phyloP scores from a whole-genome alignment of 2,329 filamentous ascomycete species.

The Microsporum canis region DNA sequence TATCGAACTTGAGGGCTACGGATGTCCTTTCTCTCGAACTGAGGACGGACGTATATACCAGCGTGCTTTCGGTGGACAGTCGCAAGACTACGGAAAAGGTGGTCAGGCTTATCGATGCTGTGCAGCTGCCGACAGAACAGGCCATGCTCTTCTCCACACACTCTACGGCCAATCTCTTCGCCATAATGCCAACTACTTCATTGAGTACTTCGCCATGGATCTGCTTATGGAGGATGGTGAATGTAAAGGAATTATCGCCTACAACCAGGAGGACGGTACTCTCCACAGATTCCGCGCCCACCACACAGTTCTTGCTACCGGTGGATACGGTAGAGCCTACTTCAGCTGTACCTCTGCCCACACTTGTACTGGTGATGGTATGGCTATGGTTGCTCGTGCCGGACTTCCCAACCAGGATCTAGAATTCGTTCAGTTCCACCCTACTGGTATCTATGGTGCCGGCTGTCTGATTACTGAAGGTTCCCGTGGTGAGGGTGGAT shows the following conservation, averaged over 20 bases:
- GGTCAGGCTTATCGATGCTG: conserved; percentile 97
- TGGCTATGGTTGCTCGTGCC: conserved; percentile 97
- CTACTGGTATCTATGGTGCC: conserved; percentile 96
- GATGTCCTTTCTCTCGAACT: conserved; percentile 41
- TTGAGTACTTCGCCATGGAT: conserved; percentile 96
- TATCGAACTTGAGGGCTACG: conserved; percentile 46
- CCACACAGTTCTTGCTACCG: conserved; percentile 93
- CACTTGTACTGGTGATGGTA: conserved; percentile 97
- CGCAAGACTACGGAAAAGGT: conserved; percentile 87
- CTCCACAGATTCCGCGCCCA: conserved; percentile 93
- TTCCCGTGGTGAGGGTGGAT: conserved; percentile 94
- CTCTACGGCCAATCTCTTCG: conserved; percentile 94
- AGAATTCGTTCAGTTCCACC: conserved; percentile 99
- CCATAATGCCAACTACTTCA: conserved; percentile 99
- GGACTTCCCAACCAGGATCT: conserved; percentile 98
- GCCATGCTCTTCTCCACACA: conserved; percentile 94
- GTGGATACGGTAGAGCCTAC: conserved; percentile 95
- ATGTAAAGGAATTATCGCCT: conserved; percentile 91
- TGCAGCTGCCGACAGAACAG: conserved; percentile 90
- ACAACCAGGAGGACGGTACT: conserved; percentile 98
- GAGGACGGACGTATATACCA: conserved; percentile 23
- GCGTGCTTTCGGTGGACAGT: conserved; percentile 96
- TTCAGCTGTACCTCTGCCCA: conserved; percentile 97
- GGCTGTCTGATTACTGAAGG: conserved; percentile 97
- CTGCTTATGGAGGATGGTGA: conserved; percentile 95